Percentiles rank a stretch among this genome's conserved stretches.
phyloP scores from a whole-genome alignment of 2,329 filamentous ascomycete species.

The Trichothecium roseum region DNA sequence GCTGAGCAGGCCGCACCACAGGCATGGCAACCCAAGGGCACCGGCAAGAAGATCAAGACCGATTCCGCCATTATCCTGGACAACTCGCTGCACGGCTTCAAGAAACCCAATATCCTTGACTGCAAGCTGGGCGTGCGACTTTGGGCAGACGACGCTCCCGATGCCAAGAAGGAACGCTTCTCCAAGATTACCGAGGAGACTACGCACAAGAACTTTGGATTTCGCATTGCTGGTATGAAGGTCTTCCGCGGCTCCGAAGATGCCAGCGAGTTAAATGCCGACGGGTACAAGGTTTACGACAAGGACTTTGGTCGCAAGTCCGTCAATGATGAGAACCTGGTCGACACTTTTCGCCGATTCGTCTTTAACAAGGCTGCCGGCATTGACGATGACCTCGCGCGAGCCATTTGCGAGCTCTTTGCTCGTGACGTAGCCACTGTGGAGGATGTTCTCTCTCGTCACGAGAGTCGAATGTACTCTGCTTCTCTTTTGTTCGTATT shows the following conservation, averaged over 20 bases:
- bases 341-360: constrained; percentile 43
- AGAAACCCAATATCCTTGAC: constrained; percentile 80
- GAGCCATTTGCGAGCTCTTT: constrained; percentile 43
- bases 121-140: constrained; percentile 80
- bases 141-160: constrained; percentile 66
- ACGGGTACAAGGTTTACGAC: constrained; percentile 49
- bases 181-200: constrained; percentile 48
- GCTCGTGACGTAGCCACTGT: constrained; percentile 41
- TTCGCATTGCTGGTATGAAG: constrained; percentile 56
- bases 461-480: constrained; percentile 56
- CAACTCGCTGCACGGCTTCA: constrained; percentile 74
- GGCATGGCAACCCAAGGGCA: too few species aligned
- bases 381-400: constrained; percentile 48
- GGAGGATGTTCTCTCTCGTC: constrained; percentile 38
- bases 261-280: constrained; percentile 37
- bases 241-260: constrained; percentile 48
- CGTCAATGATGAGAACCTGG: constrained; percentile 43
- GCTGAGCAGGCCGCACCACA: constrained; percentile 1
- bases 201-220: constrained; percentile 49
- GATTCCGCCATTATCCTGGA: constrained; percentile 74
- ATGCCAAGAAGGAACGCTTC: constrained; percentile 49
- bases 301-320: constrained; percentile 49
- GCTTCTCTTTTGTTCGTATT: constrained; percentile 53
- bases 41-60: constrained; percentile 52
- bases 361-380: constrained; percentile 48